Base-by-base conservation (phyloP, 2,329 filamentous ascomycete species). In the Lecanicillium sp. region DNA sequence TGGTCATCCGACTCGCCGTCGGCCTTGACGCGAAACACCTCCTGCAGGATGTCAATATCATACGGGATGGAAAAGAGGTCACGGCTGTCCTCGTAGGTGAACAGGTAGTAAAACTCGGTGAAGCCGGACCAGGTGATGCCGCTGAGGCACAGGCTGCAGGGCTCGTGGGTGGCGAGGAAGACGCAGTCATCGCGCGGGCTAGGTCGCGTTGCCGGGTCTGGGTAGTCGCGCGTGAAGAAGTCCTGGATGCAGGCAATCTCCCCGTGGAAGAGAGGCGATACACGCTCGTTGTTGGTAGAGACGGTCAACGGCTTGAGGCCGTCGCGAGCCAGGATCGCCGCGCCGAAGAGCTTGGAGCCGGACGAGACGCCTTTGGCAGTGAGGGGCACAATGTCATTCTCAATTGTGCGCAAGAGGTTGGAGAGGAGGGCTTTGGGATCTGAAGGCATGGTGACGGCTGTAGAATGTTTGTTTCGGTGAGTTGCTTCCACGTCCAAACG, bases 211-310 rank as follows among this genome's bases (percentile, higher is more conserved):
- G 52, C 42, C 3, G 65, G 49, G 33, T 55, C 45, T 11, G 61
- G 52, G 43, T 58, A 57, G 15, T 50, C 49, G 1, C 51, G 51
- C 0, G 62, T 61, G 56, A 74, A 77, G 59, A 77, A 77, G 22
- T 67, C 56, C 48, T 76, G 72, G 54, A 78, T 76, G 60, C 73
- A 77, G 54, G 76, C 73, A 54, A 77, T 74, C 47, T 78, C 74
- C 44, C 73, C 74, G 52, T 77, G 74, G 8, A 77, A 61, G 4
- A 77, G 61, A 2, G 74, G 74, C 4, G 73, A 77, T 1, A 52
- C 53, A 10, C 62, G 62, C 52, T 77, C 73, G 53, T 77, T 68
- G 59, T 78, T 78, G 33, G 71, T 77, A 9, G 72, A 64, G 5
- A 72, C 65, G 0, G 68, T 72, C 12, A 71, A 53, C 3, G 68